These are phyloP conservation scores for Volvox carteri DNA, from an alignment of 163 green algal genomes.

Conservation along the genomic window DNA sequence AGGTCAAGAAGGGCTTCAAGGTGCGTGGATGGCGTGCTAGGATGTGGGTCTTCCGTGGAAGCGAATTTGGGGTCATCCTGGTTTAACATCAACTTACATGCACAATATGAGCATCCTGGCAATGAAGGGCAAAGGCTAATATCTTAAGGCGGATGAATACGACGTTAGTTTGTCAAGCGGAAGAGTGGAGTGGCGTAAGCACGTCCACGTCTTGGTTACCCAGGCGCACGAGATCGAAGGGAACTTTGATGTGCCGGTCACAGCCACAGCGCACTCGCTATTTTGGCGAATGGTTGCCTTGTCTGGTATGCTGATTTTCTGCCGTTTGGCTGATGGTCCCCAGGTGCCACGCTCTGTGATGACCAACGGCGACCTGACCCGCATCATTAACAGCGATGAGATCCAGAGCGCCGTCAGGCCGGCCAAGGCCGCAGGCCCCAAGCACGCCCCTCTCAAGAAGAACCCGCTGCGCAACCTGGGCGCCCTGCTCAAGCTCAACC, in stretches of 20 bases:
- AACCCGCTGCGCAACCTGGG: slow-evolving; percentile 99
- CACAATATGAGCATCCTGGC: no score
- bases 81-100: no score
- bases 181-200: no score
- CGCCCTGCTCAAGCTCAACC: slow-evolving; percentile 98
- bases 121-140: no score
- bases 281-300: neutral
- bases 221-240: no score
- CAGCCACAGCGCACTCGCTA: no score
- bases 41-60: no score
- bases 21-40: neutral
- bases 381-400: slow-evolving; percentile 98
- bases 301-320: neutral
- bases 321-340: neutral
- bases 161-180: neutral
- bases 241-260: no score
- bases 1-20: slow-evolving; percentile 92
- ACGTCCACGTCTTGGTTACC: no score
- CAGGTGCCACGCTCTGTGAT: slow-evolving; percentile 91
- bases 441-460: slow-evolving; percentile 93
- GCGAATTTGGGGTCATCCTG: no score
- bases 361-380: slow-evolving; percentile 94
- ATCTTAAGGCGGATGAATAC: no score
- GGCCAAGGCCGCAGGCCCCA: slow-evolving; percentile 75
- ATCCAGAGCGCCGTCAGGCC: slow-evolving; percentile 93